Evolutionary conservation across 352 stramenopile species (phyloP).

Genomic region (Pythium aquatile): DNA sequence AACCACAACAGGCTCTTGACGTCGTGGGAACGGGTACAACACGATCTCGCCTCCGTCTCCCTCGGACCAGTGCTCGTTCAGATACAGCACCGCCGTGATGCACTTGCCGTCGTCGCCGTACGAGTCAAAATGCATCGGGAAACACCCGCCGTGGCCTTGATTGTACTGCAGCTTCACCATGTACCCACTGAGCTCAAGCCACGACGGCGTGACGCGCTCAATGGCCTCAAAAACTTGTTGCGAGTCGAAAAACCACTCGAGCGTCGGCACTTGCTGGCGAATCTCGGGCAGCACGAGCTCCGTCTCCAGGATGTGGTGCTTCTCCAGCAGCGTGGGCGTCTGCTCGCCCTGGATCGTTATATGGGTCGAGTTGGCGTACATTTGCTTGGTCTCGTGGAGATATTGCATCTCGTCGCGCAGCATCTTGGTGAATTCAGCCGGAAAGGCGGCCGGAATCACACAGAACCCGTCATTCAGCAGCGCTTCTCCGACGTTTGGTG

Average conservation of each 20-base stretch:
- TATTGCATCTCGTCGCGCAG: slow-evolving; percentile 56
- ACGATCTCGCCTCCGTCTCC: slow-evolving; percentile 79
- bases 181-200: slow-evolving; percentile 43
- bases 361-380: slow-evolving; percentile 82
- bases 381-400: slow-evolving; percentile 37
- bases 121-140: slow-evolving; percentile 85
- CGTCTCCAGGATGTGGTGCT: slow-evolving; percentile 79
- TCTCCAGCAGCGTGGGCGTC: slow-evolving; percentile 55
- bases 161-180: slow-evolving; percentile 87
- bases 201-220: slow-evolving; percentile 31
- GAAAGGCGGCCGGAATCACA: slow-evolving; percentile 52
- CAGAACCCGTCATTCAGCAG: slow-evolving; percentile 55
- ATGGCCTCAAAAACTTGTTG: slow-evolving; percentile 51
- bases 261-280: slow-evolving; percentile 37
- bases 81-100: slow-evolving; percentile 80
- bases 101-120: slow-evolving; percentile 83
- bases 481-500: slow-evolving; percentile 22
- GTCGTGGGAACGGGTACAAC: slow-evolving; percentile 72
- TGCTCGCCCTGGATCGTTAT: slow-evolving; percentile 44
- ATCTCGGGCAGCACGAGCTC: slow-evolving; percentile 59
- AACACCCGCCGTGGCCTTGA: slow-evolving; percentile 71
- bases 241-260: slow-evolving; percentile 61
- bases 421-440: slow-evolving; percentile 36
- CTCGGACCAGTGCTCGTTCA: slow-evolving; percentile 74
- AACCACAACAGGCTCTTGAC: slow-evolving; percentile 37